Conservation (phyloP, 176 grass and related monocot species). For the Carex parvula region DNA sequence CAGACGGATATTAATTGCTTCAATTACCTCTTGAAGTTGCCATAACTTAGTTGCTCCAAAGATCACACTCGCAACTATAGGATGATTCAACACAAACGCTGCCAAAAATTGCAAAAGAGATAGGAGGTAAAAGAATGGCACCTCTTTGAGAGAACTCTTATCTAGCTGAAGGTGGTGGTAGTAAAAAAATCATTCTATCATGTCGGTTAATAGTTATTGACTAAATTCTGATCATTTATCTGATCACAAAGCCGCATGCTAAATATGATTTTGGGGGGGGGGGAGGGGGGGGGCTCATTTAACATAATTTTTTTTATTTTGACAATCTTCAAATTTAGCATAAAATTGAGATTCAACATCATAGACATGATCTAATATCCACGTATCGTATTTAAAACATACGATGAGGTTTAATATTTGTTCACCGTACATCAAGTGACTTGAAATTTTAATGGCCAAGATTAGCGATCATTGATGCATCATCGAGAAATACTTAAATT, state of each 20-base stretch:
- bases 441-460: too few species aligned
- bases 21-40: constrained; percentile 62
- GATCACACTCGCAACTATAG: constrained; percentile 61
- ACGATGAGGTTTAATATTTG: too few species aligned
- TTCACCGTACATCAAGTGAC: too few species aligned
- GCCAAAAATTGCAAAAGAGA: background rate
- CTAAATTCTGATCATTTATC: background rate
- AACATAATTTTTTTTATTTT: too few species aligned
- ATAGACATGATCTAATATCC: too few species aligned
- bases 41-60: constrained; percentile 74
- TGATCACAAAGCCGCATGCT: background rate
- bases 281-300: too few species aligned
- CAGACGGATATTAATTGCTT: constrained; percentile 41
- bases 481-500: too few species aligned
- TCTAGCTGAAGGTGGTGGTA: background rate
- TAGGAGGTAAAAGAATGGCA: background rate
- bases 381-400: too few species aligned
- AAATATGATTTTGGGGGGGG: background rate
- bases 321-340: too few species aligned
- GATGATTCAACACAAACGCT: constrained; percentile 65
- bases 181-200: background rate
- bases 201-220: background rate
- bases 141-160: background rate
- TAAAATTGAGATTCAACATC: too few species aligned
- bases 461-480: too few species aligned